Evolutionary conservation across 1,284 basidiomycete genomes (phyloP), one percentile per base, ranked within the genome.

Genomic region (Cryptococcus hybrid): DNA sequence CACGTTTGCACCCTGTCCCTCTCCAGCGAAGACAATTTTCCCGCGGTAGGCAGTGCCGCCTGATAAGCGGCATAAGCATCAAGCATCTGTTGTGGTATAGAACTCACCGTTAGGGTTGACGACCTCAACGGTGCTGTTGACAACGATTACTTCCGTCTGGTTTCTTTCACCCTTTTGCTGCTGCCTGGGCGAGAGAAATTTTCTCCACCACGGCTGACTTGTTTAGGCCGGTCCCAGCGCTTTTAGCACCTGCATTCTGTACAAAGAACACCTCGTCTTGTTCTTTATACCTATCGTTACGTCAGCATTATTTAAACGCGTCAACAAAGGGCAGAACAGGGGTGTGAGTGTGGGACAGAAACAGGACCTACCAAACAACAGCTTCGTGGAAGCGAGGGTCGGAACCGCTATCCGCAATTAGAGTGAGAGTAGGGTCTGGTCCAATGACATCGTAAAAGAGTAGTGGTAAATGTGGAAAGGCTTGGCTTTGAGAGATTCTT

Each of bases 351-450:
- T 30, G 30, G 30, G 30, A 30, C 3, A 30, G 30, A 30, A 30
- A 30, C 30, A 30, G 4, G 11, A 61, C 65, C 43, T 51, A 69
- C 74, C 85, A 88, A 1, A 88, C 81, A 0, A 85, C 85, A 2
- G 87, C 88, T 73, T 90, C 88, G 64, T 89, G 88, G 24, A 87
- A 88, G 61, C 88, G 84, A 0, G 86, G 87, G 13, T 82, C 82
- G 0, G 80, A 76, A 60, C 84, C 83, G 1, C 81, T 81, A 43
- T 66, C 62, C 0, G 85, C 83, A 24, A 90, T 81, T 57, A 82
- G 73, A 4, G 81, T 81, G 50, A 89, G 81, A 0, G 82, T 82
- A 3, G 88, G 83, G 42, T 78, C 76, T 6, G 74, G 64, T 0
- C 88, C 88, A 2, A 89, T 82, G 60, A 88, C 79, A 38, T 65